Evolutionary conservation across 2,329 filamentous ascomycete genomes (phyloP).

Genomic region (Hypoxylon sp.): DNA sequence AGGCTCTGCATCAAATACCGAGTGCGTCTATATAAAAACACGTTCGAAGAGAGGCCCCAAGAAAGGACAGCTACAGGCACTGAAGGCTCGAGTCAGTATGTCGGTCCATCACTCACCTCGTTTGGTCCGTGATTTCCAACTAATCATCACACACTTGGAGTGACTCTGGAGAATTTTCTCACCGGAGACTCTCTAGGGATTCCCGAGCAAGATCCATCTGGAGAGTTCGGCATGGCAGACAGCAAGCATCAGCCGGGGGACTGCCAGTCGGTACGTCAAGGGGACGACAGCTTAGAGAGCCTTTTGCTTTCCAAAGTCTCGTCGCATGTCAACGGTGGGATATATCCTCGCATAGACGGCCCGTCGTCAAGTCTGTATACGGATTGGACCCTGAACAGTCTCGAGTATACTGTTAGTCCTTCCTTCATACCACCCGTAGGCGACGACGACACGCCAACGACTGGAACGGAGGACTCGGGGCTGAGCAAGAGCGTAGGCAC

Average conservation of each 20-base stretch:
- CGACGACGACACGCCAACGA: background rate
- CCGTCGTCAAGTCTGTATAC: background rate
- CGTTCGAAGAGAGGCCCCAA: background rate
- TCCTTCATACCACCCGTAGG: background rate
- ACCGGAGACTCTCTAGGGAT: background rate
- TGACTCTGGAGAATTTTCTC: background rate
- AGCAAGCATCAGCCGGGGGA: background rate
- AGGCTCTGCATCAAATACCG: background rate
- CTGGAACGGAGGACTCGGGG: background rate
- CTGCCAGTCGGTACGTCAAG: background rate
- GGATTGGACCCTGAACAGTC: background rate
- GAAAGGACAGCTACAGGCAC: slow-evolving; percentile 6
- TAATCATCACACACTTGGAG: background rate
- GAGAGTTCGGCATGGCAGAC: background rate
- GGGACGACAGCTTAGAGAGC: no score
- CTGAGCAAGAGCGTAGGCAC: background rate
- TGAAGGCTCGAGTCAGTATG: slow-evolving; percentile 5
- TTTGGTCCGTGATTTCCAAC: no score
- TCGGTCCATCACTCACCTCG: background rate
- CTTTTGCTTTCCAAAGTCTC: background rate
- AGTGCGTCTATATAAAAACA: background rate
- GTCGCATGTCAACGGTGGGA: background rate
- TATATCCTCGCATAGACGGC: background rate
- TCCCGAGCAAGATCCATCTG: background rate
- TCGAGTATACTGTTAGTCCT: background rate